Evolutionary conservation across 2,329 filamentous ascomycete genomes (phyloP).

Genomic region (Ascosphaera pollenicola): DNA sequence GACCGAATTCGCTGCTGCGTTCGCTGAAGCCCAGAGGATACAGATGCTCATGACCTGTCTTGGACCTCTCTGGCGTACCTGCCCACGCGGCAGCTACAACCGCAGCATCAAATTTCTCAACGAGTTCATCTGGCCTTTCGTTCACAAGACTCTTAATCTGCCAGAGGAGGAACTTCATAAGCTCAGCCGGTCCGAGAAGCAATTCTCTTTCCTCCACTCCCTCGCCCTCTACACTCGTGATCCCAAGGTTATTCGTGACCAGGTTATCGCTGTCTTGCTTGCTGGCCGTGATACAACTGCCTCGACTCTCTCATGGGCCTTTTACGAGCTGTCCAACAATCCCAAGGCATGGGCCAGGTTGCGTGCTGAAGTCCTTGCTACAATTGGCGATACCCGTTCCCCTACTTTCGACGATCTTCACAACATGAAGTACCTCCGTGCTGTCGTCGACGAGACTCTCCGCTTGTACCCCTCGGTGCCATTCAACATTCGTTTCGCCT

Average conservation of each 20-base stretch:
- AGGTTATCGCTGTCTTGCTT: conserved; percentile 41
- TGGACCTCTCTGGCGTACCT: conserved; percentile 32
- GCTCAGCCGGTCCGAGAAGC: conserved; percentile 39
- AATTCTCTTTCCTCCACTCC: conserved; percentile 60
- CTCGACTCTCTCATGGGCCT: conserved; percentile 22
- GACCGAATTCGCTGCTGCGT: conserved; percentile 53
- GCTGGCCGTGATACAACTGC: conserved; percentile 33
- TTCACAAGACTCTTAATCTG: conserved; percentile 45
- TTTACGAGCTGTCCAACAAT: conserved; percentile 24
- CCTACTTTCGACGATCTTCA: conserved; percentile 9
- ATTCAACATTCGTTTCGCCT: conserved; percentile 20
- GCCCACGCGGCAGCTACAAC: conserved; percentile 39
- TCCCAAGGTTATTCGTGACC: conserved; percentile 41
- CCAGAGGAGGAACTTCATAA: conserved; percentile 43
- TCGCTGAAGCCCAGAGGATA: conserved; percentile 50
- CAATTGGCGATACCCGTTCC: conserved; percentile 2
- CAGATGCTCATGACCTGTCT: conserved; percentile 26
- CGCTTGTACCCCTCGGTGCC: conserved; percentile 26
- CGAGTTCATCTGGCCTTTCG: conserved; percentile 49
- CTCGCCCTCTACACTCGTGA: conserved; percentile 47
- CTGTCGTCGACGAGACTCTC: conserved; percentile 15
- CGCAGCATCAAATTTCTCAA: conserved; percentile 41
- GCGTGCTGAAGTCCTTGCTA: conserved; percentile 11
- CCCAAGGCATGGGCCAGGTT: conserved; percentile 15
- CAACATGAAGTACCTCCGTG: conserved; percentile 8